These are phyloP conservation scores for Stachybotrys elegans DNA, from an alignment of 2,329 filamentous ascomycete species.

Conservation along the genomic window DNA sequence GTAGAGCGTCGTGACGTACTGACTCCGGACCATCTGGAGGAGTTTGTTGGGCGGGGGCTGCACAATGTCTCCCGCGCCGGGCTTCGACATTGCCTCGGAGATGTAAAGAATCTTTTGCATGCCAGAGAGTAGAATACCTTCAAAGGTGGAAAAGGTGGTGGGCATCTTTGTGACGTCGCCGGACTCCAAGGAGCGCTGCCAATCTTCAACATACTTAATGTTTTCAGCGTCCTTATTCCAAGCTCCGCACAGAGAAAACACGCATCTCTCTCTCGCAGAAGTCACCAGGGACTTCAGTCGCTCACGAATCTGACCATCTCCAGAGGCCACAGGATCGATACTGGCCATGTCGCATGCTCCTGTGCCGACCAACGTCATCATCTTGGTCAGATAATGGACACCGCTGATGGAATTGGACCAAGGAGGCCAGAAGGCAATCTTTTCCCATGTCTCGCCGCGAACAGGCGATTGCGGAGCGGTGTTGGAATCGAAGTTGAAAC, in stretches of 20 bases:
- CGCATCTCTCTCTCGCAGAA: conserved; percentile 75
- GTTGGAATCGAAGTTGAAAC: conserved; percentile 78
- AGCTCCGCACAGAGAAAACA: conserved; percentile 78
- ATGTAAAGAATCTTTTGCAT: conserved; percentile 97
- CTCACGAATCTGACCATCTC: conserved; percentile 58
- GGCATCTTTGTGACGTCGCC: conserved; percentile 91
- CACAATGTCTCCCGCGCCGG: conserved; percentile 71
- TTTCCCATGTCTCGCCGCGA: conserved; percentile 82
- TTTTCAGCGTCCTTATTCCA: conserved; percentile 95
- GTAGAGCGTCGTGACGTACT: conserved; percentile 92
- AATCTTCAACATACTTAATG: conserved; percentile 88
- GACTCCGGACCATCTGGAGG: conserved; percentile 81
- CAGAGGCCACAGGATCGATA: conserved; percentile 58
- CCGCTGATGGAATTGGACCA: conserved; percentile 87
- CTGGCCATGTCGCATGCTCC: conserved; percentile 82
- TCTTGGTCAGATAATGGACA: conserved; percentile 82
- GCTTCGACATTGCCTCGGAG: conserved; percentile 73
- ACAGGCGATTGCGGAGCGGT: conserved; percentile 72
- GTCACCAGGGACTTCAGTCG: conserved; percentile 71
- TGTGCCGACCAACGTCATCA: conserved; percentile 77
- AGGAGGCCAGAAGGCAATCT: conserved; percentile 94
- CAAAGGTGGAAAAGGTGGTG: conserved; percentile 76
- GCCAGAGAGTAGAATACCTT: conserved; percentile 72
- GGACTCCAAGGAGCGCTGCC: conserved; percentile 77
- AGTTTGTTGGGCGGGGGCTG: conserved; percentile 81